Evolutionary conservation across 495 filamentous ascomycete genomes (phyloP), one percentile per base, ranked within the genome.

Genomic region (Podospora fimiseda): DNA sequence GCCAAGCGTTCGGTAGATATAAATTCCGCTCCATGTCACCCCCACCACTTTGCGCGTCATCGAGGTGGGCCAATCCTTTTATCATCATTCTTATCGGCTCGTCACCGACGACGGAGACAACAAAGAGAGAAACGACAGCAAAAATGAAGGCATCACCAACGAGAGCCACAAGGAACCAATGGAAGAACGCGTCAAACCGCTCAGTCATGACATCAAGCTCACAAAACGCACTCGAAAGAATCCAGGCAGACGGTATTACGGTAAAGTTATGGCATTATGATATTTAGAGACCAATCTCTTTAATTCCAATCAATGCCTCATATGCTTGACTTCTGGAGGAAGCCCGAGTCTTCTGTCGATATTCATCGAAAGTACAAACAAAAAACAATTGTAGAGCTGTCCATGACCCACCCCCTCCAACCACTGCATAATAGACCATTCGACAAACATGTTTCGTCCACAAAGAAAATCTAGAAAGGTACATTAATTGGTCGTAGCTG

Each of bases 391-490:
- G 43, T 50, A 22, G 48, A 43, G 53, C 57, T 48, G 51, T 52
- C 50, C 54, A 51, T 58, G 27, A 33, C 52, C 61, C 56, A 60
- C 52, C 19, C 41, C 52, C 52, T 53, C 56, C 43, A 40, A 43
- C 56, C 51, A 53, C 49, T 43, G 52, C 36, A 22, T 64, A 55
- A 62, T 52, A 62, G 57, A 59, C 42, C 57, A 56, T 61, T 43
- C 49, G 30, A 43, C 50, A 53, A 60, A 39, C 64, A 58, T 61
- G 52, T 54, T 44, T 49, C 52, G 47, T 47, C 45, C 54, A 55
- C 47, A 51, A 48, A 56, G 44, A 48, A 51, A 60, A 18, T 23
- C 44, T 46, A 24, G 15, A 20, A 46, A 30, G 33, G 39, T 51
- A 53, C 41, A 50, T 18, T 21, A 42, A 9, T 40, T 41, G 23